phyloP scores from a whole-genome alignment of 1,284 basidiomycete species.

The Taiwanofungus camphoratus region DNA sequence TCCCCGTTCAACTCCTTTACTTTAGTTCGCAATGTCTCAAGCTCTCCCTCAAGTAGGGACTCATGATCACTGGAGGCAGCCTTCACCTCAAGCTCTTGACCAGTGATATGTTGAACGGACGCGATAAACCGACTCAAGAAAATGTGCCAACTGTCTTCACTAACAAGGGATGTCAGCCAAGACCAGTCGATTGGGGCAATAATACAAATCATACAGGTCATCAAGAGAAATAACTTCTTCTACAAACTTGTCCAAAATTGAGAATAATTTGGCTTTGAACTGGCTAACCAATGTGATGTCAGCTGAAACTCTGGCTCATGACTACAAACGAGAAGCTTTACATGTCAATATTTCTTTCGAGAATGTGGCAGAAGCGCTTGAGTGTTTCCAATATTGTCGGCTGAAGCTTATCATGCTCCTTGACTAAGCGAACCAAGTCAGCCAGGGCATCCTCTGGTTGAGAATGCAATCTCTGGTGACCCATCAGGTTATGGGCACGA shows the following conservation, averaged over 20 bases:
- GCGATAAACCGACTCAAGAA: slow-evolving; percentile 59
- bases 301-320: not conserved
- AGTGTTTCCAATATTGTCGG: slow-evolving; percentile 50
- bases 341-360: slow-evolving; percentile 59
- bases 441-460: slow-evolving; percentile 49
- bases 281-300: slow-evolving; percentile 33
- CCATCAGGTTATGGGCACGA: slow-evolving; percentile 43
- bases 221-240: slow-evolving; percentile 55
- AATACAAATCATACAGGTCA: slow-evolving; percentile 45
- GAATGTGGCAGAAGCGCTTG: slow-evolving; percentile 46
- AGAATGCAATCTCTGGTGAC: slow-evolving; percentile 34
- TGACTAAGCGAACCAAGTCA: slow-evolving; percentile 51
- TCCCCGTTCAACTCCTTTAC: slow-evolving; percentile 62
- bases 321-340: slow-evolving; percentile 30
- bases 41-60: slow-evolving; percentile 50
- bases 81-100: slow-evolving; percentile 53
- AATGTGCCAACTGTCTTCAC: slow-evolving; percentile 58
- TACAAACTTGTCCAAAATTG: slow-evolving; percentile 64
- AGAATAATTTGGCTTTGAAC: slow-evolving; percentile 57
- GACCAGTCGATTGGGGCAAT: slow-evolving; percentile 2
- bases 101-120: slow-evolving; percentile 66
- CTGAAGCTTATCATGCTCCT: slow-evolving; percentile 52
- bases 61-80: slow-evolving; percentile 36
- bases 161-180: slow-evolving; percentile 20
- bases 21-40: slow-evolving; percentile 52